Evolutionary conservation across 1,139 yeast genomes (phyloP).

Genomic region (Pichia sp.): DNA sequence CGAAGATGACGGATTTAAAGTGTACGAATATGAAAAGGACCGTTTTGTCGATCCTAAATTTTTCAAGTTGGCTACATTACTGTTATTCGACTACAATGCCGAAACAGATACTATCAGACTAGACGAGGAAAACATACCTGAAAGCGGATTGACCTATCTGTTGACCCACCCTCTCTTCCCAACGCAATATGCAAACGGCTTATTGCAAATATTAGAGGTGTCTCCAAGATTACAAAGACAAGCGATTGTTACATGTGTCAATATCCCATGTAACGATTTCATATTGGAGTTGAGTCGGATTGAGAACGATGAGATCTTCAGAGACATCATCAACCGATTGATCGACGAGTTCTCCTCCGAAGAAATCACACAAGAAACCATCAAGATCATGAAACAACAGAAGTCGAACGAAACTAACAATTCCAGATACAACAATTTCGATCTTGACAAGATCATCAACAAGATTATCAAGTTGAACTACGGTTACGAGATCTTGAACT

Average conservation of each 20-base stretch:
- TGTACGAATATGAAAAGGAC: conserved; percentile 65
- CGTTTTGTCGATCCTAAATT: conserved; percentile 64
- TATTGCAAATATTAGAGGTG: conserved; percentile 48
- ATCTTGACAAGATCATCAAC: conserved; percentile 44
- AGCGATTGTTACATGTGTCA: conserved; percentile 77
- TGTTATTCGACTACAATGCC: conserved; percentile 24
- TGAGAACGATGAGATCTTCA: conserved; percentile 61
- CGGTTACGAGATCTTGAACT: conserved; percentile 61
- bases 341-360: conserved; percentile 56
- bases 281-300: conserved; percentile 50
- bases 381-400: conserved; percentile 29
- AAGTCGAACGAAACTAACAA: conserved; percentile 7
- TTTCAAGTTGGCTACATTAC: conserved; percentile 44
- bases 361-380: conserved; percentile 44
- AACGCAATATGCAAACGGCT: conserved; percentile 48
- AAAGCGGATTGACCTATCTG: conserved; percentile 64
- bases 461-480: conserved; percentile 42
- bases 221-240: conserved; percentile 69
- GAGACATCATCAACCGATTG: conserved; percentile 66
- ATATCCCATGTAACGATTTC: conserved; percentile 62
- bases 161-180: conserved; percentile 90
- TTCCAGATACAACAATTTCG: conserved; percentile 20
- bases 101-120: conserved; percentile 16
- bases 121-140: conserved; percentile 42
- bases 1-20: conserved; percentile 34